These are phyloP conservation scores for Jimgerdemannia lactiflua DNA, from an alignment of 192 early-diverging fungal species.

Conservation along the genomic window DNA sequence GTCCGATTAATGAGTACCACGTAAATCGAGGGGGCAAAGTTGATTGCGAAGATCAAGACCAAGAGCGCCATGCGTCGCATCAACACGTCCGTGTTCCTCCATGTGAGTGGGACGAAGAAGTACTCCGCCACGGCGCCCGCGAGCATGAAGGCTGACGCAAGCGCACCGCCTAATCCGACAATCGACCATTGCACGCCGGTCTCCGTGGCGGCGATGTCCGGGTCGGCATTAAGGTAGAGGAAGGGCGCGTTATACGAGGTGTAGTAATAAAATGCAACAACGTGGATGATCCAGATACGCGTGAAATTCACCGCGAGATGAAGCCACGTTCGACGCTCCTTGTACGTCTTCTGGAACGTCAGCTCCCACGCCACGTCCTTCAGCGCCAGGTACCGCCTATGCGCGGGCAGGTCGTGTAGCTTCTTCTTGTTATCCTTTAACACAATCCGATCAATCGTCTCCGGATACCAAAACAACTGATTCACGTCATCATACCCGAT, in stretches of 20 bases:
- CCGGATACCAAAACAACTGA: slow-evolving; percentile 80
- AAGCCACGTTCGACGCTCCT: slow-evolving; percentile 81
- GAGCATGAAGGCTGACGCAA: slow-evolving; percentile 65
- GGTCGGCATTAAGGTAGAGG: slow-evolving; percentile 48
- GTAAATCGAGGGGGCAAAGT: slow-evolving; percentile 65
- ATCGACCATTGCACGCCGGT: slow-evolving; percentile 54
- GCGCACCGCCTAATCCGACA: slow-evolving; percentile 63
- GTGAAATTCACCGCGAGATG: slow-evolving; percentile 84
- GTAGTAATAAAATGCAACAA: slow-evolving; percentile 78
- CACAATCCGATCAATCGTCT: slow-evolving; percentile 55
- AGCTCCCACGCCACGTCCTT: slow-evolving; percentile 66
- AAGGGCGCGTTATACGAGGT: slow-evolving; percentile 67
- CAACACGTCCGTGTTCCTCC: slow-evolving; percentile 49
- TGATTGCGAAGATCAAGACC: slow-evolving; percentile 57
- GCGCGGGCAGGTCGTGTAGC: slow-evolving; percentile 59
- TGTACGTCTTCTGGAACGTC: slow-evolving; percentile 79
- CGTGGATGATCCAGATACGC: slow-evolving; percentile 85
- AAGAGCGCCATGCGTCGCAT: slow-evolving; percentile 54
- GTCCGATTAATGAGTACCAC: slow-evolving; percentile 44
- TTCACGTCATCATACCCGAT: slow-evolving; percentile 88
- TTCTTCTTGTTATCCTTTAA: slow-evolving; percentile 32
- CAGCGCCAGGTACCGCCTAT: slow-evolving; percentile 63
- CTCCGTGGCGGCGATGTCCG: slow-evolving; percentile 32
- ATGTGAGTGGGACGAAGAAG: slow-evolving; percentile 66
- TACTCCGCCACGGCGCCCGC: slow-evolving; percentile 67